Conservation (phyloP, 768 basidiomycete species). For the Tricholoma saponaceum region DNA sequence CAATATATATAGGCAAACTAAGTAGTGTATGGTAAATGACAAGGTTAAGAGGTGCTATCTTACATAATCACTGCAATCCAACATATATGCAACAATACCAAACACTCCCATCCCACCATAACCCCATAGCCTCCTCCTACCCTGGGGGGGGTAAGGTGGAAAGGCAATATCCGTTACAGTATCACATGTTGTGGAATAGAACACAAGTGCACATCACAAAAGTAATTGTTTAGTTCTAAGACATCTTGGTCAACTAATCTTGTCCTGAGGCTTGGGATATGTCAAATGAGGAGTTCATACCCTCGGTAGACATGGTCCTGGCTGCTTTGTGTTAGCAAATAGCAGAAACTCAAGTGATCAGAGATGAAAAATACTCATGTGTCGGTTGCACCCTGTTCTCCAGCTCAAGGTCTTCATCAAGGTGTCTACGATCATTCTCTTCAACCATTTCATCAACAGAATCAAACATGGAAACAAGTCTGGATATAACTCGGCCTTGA, state of each 20-base stretch:
- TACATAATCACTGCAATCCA: too few relatives aligned
- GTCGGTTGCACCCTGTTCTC: not conserved
- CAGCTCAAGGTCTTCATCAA: not conserved
- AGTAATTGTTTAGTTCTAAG: not conserved
- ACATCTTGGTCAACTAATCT: not conserved
- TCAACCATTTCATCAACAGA: not conserved
- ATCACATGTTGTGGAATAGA: too few relatives aligned
- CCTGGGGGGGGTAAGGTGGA: too few relatives aligned
- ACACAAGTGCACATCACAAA: not conserved
- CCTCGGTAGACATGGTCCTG: not conserved
- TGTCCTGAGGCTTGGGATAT: not conserved
- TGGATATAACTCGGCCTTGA: too few relatives aligned
- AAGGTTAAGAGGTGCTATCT: too few relatives aligned
- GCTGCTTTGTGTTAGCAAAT: not conserved
- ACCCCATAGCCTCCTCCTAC: too few relatives aligned
- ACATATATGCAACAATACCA: too few relatives aligned
- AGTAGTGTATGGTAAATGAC: too few relatives aligned
- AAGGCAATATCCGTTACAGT: too few relatives aligned
- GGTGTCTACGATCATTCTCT: not conserved
- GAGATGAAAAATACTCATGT: not conserved
- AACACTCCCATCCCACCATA: too few relatives aligned
- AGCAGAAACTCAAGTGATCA: not conserved
- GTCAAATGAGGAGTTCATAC: not conserved
- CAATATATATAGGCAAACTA: too few relatives aligned
- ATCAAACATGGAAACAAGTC: too few relatives aligned